These are phyloP conservation scores for Dictyostelium purpureum DNA, from an alignment of 78 protist species.

Conservation along the genomic window DNA sequence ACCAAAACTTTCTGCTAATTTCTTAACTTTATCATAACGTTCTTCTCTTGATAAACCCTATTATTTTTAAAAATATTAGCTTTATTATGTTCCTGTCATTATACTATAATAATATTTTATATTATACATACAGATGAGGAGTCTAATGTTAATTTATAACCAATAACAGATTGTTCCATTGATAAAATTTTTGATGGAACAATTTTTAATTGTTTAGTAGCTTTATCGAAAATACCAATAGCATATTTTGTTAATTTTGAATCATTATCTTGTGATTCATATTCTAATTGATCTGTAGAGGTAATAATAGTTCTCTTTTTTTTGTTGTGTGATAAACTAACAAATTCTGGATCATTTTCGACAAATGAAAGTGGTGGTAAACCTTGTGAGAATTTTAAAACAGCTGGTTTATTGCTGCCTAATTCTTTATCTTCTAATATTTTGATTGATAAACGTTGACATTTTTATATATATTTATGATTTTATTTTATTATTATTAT, in stretches of 20 bases:
- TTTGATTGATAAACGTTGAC: not conserved
- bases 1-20: slow-evolving; percentile 57
- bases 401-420: slow-evolving; percentile 47
- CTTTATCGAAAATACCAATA: slow-evolving; percentile 53
- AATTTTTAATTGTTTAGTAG: slow-evolving; percentile 8
- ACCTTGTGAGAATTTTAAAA: slow-evolving; percentile 45
- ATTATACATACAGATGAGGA: not conserved
- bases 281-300: slow-evolving; percentile 9
- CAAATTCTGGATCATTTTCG: slow-evolving; percentile 17
- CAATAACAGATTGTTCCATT: slow-evolving; percentile 50
- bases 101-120: not conserved
- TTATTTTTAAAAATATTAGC: not conserved
- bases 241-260: slow-evolving; percentile 4
- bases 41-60: not conserved
- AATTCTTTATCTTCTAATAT: slow-evolving; percentile 6
- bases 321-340: not conserved
- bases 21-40: slow-evolving; percentile 24
- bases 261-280: slow-evolving; percentile 17
- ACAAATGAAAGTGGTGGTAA: slow-evolving; percentile 38
- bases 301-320: slow-evolving; percentile 20
- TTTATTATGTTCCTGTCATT: not conserved
- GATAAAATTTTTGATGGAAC: slow-evolving; percentile 43
- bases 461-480: not conserved
- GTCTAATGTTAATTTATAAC: not conserved
- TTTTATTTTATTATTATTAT: no score